Evolutionary conservation across 495 filamentous ascomycete genomes (phyloP), one percentile per base, ranked within the genome.

Genomic region (Penicillium longicatenatum): DNA sequence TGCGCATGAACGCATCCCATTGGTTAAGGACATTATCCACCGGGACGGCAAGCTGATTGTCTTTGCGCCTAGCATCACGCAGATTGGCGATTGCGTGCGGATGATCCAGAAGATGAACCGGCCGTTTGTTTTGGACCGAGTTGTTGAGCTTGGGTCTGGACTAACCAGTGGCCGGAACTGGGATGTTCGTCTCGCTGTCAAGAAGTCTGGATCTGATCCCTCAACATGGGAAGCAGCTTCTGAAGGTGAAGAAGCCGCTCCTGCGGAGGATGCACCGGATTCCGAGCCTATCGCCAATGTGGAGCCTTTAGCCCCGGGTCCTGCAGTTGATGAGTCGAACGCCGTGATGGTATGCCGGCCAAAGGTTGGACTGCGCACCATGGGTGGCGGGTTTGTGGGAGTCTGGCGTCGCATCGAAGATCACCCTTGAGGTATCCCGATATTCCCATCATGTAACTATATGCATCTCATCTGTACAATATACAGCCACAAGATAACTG

Each of bases 11-110:
- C 79, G 88, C 59, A 74, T 93, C n/a, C 75, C 72, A 1, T 77
- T 80, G 52, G 78, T 89, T 24, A 71, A 77, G 0, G 69, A 79
- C 12, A 79, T 84, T n/a, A 66, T 93, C 54, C 76, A 78, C 21
- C 71, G 76, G 0, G 79, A 89, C 68, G 90, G 88, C 1, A 63
- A 80, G 4, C 70, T 93, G 2, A 73, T 84, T 22, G 82, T 90
- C 17, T 93, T 90, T 67, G 84, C 82, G 69, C 90, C 90, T 3
- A 89, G 83, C 59, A 83, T 93, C 55, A 91, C 88, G 6, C 90
- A 93, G 70, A 89, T 93, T 55, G 81, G 76, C 35, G 75, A 81
- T 1, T 85, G 83, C 50, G 69, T 91, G 41, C 72, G 81, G 50
- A 48, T 72, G 14, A 80, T 88, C 31, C 82, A 75, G 42, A 60